These are phyloP conservation scores for Powellomyces hirtus DNA, from an alignment of 192 early-diverging fungal species.

Conservation along the genomic window DNA sequence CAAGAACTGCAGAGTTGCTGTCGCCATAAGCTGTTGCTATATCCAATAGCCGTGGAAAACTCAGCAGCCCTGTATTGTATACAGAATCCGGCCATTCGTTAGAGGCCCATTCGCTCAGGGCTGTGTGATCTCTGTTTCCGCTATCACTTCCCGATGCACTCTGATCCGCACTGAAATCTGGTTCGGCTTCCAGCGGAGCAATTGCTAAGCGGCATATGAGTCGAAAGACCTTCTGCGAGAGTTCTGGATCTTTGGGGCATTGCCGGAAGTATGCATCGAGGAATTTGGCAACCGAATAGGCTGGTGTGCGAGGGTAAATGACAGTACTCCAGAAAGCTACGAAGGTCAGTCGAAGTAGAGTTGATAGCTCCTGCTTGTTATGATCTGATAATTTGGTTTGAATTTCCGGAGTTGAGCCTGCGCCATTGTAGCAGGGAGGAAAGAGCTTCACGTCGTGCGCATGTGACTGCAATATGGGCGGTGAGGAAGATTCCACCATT, in stretches of 20 bases:
- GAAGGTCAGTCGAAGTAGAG: conserved; percentile 18
- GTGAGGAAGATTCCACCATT: too few species aligned
- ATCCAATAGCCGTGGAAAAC: conserved; percentile 15
- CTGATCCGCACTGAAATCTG: too few species aligned
- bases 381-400: not conserved
- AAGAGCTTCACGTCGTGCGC: not conserved
- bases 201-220: conserved; percentile 9
- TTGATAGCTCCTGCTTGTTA: not conserved
- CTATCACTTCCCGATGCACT: too few species aligned
- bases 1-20: conserved; percentile 3
- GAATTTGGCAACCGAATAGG: conserved; percentile 12
- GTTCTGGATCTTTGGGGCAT: not conserved
- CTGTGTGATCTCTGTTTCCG: not conserved
- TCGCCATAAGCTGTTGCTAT: conserved; percentile 1
- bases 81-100: conserved; percentile 12
- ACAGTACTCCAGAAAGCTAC: conserved; percentile 28
- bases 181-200: conserved; percentile 13
- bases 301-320: not conserved
- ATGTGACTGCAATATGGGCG: too few species aligned
- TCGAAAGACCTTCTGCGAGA: conserved; percentile 20
- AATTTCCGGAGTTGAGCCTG: not conserved
- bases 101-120: conserved; percentile 9
- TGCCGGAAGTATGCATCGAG: conserved; percentile 19
- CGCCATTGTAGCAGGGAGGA: not conserved
- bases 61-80: conserved; percentile 9